Evolutionary conservation across 2,329 filamentous ascomycete genomes (phyloP).

Genomic region (Aspergillus hortae): DNA sequence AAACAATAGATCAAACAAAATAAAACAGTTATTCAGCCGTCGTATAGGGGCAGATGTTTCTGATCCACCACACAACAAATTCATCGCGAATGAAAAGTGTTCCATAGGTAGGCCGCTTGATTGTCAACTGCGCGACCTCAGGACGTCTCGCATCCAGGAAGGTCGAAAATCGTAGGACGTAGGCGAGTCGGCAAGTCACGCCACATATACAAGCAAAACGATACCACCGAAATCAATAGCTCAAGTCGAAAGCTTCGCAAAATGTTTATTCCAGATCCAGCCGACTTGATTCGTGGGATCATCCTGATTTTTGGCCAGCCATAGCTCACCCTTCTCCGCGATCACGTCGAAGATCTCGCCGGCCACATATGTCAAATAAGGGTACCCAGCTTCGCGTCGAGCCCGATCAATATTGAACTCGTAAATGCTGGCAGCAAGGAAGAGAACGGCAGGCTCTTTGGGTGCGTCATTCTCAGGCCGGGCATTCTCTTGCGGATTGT

Average conservation of each 20-base stretch:
- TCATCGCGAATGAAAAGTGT: neutral
- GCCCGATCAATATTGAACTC: conserved; percentile 96
- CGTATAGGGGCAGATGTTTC: neutral
- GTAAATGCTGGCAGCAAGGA: conserved; percentile 88
- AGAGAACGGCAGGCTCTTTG: conserved; percentile 64
- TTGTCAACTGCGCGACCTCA: too few species aligned
- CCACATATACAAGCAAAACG: neutral
- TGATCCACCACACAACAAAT: neutral
- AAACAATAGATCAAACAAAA: neutral
- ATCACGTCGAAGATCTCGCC: conserved; percentile 95
- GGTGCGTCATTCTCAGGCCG: conserved; percentile 41
- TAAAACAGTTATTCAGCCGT: neutral
- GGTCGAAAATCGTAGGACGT: too few species aligned
- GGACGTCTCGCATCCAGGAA: too few species aligned
- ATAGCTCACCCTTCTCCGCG: conserved; percentile 93
- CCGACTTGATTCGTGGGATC: conserved; percentile 75
- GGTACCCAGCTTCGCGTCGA: conserved; percentile 89
- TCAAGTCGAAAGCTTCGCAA: conserved; percentile 55
- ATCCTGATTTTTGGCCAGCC: conserved; percentile 97
- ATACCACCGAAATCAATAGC: neutral
- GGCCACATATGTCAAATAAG: conserved; percentile 91
- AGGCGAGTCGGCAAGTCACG: neutral
- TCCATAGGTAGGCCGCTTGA: too few species aligned
- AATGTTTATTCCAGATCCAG: conserved; percentile 99
- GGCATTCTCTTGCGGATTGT: conserved; percentile 47